phyloP scores from a whole-genome alignment of 2,329 filamentous ascomycete species.

The Rasamsonia emersonii region DNA sequence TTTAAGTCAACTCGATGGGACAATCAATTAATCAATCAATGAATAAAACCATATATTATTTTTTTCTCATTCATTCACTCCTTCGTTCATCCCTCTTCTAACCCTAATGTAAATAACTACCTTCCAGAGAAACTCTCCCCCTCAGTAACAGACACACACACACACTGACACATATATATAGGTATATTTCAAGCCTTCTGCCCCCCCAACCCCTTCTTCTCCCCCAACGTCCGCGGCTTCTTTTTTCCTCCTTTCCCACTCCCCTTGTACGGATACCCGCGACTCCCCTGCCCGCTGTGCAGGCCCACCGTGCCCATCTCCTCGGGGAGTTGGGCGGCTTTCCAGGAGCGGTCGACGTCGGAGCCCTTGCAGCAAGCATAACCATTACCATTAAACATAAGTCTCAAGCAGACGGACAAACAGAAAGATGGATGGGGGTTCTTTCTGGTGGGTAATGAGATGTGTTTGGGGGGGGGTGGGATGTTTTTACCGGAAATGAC shows the following conservation, averaged over 20 bases:
- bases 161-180: not conserved
- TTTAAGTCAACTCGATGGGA: too few relatives aligned
- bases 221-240: conserved; percentile 25
- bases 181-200: conserved; percentile 8
- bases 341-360: conserved; percentile 22
- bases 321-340: conserved; percentile 28
- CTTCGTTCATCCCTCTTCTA: too few relatives aligned
- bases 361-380: conserved; percentile 5
- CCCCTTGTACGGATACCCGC: conserved; percentile 16
- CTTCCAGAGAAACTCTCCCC: too few relatives aligned
- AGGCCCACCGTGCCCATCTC: conserved; percentile 17
- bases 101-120: too few relatives aligned
- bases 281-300: conserved; percentile 16
- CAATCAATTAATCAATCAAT: not conserved
- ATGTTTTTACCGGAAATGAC: too few relatives aligned
- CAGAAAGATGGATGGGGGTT: not conserved
- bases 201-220: conserved; percentile 25
- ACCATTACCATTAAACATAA: not conserved
- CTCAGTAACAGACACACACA: not conserved
- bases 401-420: not conserved
- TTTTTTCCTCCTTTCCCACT: conserved; percentile 30
- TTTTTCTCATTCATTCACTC: not conserved
- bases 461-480: conserved; percentile 21
- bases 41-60: not conserved
- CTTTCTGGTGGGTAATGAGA: conserved; percentile 24